Percentiles rank a stretch among this genome's conserved stretches.
These are phyloP conservation scores for Aspergillus sparsus DNA, from an alignment of 495 filamentous ascomycete species.

Conservation along the genomic window DNA sequence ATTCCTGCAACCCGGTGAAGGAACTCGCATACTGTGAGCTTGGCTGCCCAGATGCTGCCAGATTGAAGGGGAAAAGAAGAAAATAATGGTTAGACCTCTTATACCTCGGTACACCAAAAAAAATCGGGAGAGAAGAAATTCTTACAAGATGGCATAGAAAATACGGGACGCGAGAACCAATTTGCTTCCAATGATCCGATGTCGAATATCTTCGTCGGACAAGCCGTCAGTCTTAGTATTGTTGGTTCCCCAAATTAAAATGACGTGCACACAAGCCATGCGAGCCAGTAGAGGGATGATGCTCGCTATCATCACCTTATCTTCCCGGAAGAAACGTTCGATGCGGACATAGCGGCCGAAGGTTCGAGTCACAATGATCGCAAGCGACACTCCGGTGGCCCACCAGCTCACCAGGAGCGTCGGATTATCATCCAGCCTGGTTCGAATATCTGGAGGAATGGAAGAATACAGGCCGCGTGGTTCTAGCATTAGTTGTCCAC, in stretches of 20 bases:
- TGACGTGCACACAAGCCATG: slow-evolving; percentile 84
- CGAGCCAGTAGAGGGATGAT: slow-evolving; percentile 77
- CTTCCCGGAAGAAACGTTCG: slow-evolving; percentile 80
- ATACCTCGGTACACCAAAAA: neutral
- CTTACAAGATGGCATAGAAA: slow-evolving; percentile 61
- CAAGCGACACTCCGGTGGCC: slow-evolving; percentile 80
- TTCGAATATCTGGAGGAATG: slow-evolving; percentile 59
- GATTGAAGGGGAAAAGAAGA: neutral
- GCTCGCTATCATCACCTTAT: slow-evolving; percentile 79
- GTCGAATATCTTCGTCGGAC: slow-evolving; percentile 41
- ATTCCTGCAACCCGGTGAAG: slow-evolving; percentile 72
- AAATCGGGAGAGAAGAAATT: neutral
- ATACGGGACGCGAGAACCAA: slow-evolving; percentile 55
- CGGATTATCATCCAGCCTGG: slow-evolving; percentile 61
- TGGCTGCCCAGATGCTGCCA: slow-evolving; percentile 83
- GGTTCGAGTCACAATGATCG: slow-evolving; percentile 76
- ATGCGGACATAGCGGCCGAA: slow-evolving; percentile 77
- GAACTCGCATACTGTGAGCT: slow-evolving; percentile 87
- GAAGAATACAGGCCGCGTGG: slow-evolving; percentile 29
- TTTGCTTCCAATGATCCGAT: slow-evolving; percentile 52
- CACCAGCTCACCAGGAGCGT: slow-evolving; percentile 92
- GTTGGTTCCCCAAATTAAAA: slow-evolving; percentile 86
- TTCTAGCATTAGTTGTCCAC: slow-evolving; percentile 24
- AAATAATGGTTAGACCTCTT: neutral
- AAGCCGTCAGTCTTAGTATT: slow-evolving; percentile 57